Evolutionary conservation across 306 rosid genomes (phyloP).

Genomic region (Psophocarpus tetragonolobus): DNA sequence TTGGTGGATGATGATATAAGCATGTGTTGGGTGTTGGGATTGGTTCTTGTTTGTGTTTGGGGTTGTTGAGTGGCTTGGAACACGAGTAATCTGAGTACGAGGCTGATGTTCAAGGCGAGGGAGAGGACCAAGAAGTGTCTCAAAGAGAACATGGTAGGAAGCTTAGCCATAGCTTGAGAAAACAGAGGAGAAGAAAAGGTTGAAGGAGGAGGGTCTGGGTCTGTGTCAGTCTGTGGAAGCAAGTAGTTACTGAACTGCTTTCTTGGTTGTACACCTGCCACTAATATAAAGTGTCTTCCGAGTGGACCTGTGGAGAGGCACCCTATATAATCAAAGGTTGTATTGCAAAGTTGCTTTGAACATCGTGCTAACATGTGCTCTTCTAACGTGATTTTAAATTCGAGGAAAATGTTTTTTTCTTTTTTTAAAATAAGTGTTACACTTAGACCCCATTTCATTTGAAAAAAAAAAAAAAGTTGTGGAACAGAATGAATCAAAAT

Average conservation of each 20-base stretch:
- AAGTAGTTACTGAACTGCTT: background rate
- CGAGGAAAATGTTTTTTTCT: no score
- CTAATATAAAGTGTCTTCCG: background rate
- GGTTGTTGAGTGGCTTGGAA: conserved; percentile 28
- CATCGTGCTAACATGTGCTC: background rate
- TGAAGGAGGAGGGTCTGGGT: background rate
- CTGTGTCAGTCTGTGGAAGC: background rate
- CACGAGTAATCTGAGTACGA: conserved; percentile 47
- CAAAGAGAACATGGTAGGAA: conserved; percentile 41
- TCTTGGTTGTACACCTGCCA: background rate
- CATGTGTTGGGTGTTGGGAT: conserved; percentile 3
- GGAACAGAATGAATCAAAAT: no score
- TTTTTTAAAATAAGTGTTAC: no score
- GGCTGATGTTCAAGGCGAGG: conserved; percentile 69
- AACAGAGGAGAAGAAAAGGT: conserved; percentile 4
- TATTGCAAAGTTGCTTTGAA: background rate
- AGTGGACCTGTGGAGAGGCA: background rate
- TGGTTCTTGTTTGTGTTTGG: conserved; percentile 5
- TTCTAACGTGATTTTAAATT: background rate
- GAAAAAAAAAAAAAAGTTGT: no score
- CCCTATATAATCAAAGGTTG: background rate
- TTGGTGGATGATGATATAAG: conserved; percentile 29
- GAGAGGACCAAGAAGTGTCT: conserved; percentile 61
- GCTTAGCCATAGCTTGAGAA: conserved; percentile 44
- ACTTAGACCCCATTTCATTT: no score